phyloP scores from a whole-genome alignment of 345 rosid genomes.

The Melastoma malabathricum region DNA sequence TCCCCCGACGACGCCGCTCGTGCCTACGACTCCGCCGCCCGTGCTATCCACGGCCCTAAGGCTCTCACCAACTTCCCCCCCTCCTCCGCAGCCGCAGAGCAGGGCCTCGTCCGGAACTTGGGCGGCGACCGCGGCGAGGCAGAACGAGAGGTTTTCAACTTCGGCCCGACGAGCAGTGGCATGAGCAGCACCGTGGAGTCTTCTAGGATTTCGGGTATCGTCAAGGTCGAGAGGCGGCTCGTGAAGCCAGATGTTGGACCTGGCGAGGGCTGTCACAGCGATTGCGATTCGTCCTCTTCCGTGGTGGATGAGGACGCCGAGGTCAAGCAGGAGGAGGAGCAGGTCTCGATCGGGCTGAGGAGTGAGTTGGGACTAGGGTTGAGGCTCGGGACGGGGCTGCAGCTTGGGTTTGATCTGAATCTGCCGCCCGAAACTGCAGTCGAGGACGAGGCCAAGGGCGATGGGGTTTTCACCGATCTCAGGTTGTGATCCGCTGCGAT shows the following conservation, averaged over 20 bases:
- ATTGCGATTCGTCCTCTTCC: constrained; percentile 22
- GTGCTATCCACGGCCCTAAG: constrained; percentile 18
- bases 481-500: constrained; percentile 8
- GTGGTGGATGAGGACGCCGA: constrained; percentile 8
- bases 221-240: constrained; percentile 4
- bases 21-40: constrained; percentile 26
- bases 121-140: not conserved
- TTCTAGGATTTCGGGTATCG: constrained; percentile 3
- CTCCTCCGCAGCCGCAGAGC: not conserved
- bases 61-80: constrained; percentile 21
- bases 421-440: constrained; percentile 6
- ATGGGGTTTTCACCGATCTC: constrained; percentile 7
- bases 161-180: constrained; percentile 13
- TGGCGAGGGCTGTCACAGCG: constrained; percentile 9
- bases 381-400: not conserved
- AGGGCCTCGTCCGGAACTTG: constrained; percentile 3
- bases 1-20: constrained; percentile 26
- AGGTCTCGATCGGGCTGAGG: too few species aligned
- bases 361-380: constrained; percentile 1
- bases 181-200: constrained; percentile 30
- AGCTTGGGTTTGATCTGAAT: constrained; percentile 16
- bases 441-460: not conserved
- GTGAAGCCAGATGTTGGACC: not conserved
- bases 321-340: too few species aligned
- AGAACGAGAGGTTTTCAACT: not conserved